Conservation (phyloP, 495 filamentous ascomycete genomes). For the Trichocladium uniseriatum region DNA sequence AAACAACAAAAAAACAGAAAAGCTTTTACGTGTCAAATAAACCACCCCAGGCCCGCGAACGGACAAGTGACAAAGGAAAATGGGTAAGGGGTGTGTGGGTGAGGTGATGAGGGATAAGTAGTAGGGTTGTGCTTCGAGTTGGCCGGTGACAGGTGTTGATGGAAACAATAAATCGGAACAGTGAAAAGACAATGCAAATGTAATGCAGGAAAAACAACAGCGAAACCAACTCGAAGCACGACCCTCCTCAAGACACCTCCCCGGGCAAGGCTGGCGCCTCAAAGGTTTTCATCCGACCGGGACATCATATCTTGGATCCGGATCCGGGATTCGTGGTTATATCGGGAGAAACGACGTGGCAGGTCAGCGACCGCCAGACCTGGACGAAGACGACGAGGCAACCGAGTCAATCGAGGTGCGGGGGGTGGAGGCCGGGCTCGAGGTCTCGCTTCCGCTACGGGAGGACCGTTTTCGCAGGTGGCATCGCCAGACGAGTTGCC, state of each 20-base stretch:
- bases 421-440: neutral
- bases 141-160: too few relatives aligned
- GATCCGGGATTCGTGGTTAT: too few relatives aligned
- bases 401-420: constrained; percentile 6
- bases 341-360: neutral
- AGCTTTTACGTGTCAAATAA: neutral
- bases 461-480: neutral
- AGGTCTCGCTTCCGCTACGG: neutral
- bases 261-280: too few relatives aligned
- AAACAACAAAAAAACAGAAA: neutral
- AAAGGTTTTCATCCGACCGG: too few relatives aligned
- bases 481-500: constrained; percentile 3
- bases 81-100: too few relatives aligned
- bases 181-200: neutral
- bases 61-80: too few relatives aligned
- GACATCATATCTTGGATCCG: too few relatives aligned
- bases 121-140: too few relatives aligned
- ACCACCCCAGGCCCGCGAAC: too few relatives aligned
- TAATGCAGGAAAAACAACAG: neutral
- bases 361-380: too few relatives aligned
- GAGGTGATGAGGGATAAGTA: too few relatives aligned
- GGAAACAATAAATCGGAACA: neutral
- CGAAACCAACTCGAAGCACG: neutral
- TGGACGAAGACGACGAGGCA: neutral
- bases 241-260: neutral